Evolutionary conservation across 495 filamentous ascomycete species (phyloP), one percentile per base, ranked within the genome.

Genomic region (Sordaria brevicollis): DNA sequence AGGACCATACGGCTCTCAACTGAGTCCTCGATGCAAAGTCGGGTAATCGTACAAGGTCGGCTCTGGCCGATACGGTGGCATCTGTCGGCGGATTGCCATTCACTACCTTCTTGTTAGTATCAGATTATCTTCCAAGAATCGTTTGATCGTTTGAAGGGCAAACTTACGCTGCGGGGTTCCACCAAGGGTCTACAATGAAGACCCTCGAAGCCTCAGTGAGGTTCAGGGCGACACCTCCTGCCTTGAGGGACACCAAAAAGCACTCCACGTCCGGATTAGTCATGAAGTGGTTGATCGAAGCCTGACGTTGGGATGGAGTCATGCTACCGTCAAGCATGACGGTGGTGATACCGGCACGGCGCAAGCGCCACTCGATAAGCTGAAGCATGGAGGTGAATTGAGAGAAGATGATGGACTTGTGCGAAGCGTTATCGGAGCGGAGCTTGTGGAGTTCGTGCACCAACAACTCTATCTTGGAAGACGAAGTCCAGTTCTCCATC

Each of bases 331-430:
- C 93, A 9, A 97, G 86, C 93, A 97, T 97, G 72, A 97, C 95
- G 0, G 94, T 97, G 35, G 94, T 96, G 80, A 99, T 97, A 2
- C 95, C 95, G 4, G 94, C 95, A 69, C 94, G 90, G 31, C 92
- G 91, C 67, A 99, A 87, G 37, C 95, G 91, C 95, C 95, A 99
- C 80, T 97, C 94, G 37, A 99, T 91, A 68, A 97, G 89, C 79
- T 97, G 92, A 65, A 99, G 88, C 95, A 99, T 97, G 6, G 92
- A 93, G 2, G 95, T 99, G 78, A 99, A 99, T 72, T 97, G 91
- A 3, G 92, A 96, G 79, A 99, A 98, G 70, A 99, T 94, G 77
- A 97, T 99, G 4, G 91, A 95, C 80, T 99, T 99, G 74, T 91
- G 89, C 0, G 93, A 96, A 62, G 93, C 90, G 73, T 96, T 96